A percentile compares a stretch with the other conserved stretches of the same genome.
phyloP scores from a whole-genome alignment of 2,329 filamentous ascomycete genomes.

The Diaporthe sp. region DNA sequence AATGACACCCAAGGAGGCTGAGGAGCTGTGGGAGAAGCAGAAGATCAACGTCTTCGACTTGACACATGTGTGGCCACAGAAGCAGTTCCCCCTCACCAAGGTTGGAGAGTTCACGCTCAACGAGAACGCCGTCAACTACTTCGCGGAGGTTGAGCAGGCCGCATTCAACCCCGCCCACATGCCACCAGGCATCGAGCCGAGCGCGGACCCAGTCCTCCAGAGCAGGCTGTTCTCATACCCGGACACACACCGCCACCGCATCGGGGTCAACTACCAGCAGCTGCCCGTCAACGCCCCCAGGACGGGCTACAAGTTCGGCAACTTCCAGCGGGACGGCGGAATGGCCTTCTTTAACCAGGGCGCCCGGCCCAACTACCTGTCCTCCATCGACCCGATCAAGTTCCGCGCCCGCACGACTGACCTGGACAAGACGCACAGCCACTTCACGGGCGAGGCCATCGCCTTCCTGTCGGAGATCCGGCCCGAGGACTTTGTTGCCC shows the following conservation, averaged over 20 bases:
- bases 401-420: constrained; percentile 51
- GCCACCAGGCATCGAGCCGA: constrained; percentile 73
- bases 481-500: constrained; percentile 58
- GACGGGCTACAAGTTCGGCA: constrained; percentile 64
- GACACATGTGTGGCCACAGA: constrained; percentile 70
- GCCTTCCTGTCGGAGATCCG: constrained; percentile 54
- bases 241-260: constrained; percentile 73
- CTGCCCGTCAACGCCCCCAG: constrained; percentile 69
- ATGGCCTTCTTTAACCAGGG: constrained; percentile 80
- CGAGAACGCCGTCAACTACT: constrained; percentile 73
- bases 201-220: constrained; percentile 73
- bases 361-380: constrained; percentile 67
- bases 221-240: constrained; percentile 72
- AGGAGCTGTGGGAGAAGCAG: constrained; percentile 56
- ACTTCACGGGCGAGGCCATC: constrained; percentile 54
- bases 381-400: constrained; percentile 49
- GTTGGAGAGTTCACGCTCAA: constrained; percentile 68
- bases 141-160: constrained; percentile 77
- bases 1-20: constrained; percentile 63
- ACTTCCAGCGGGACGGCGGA: constrained; percentile 79
- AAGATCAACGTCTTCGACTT: constrained; percentile 66
- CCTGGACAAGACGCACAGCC: constrained; percentile 53
- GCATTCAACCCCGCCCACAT: constrained; percentile 75
- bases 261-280: constrained; percentile 75
- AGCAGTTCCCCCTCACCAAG: constrained; percentile 63